A percentile compares a stretch with the other conserved stretches of the same genome.
Conservation (phyloP, 352 stramenopile genomes). For the Pilasporangium apinafurcum region DNA sequence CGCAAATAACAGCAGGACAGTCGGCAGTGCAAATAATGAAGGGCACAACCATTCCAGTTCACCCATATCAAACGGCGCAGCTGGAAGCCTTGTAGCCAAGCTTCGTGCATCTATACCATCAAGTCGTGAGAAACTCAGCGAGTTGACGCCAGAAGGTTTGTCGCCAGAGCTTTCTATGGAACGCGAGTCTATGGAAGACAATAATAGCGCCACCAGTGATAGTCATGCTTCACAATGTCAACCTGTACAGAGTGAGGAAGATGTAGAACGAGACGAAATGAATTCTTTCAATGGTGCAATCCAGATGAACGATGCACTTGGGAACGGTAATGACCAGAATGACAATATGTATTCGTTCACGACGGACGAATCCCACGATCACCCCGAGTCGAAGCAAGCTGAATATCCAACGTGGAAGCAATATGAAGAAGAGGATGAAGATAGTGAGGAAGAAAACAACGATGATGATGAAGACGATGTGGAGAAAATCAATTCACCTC, state of each 20-base stretch:
- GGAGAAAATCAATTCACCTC: slow-evolving; percentile 1
- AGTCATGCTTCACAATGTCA: too few species aligned
- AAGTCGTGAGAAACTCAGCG: slow-evolving; percentile 11
- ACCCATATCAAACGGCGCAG: slow-evolving; percentile 6
- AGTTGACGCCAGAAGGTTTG: neutral
- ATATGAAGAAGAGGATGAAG: slow-evolving; percentile 26
- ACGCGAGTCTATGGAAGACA: too few species aligned
- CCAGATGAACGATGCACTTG: too few species aligned
- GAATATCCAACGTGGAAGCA: slow-evolving; percentile 14
- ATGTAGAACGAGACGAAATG: too few species aligned
- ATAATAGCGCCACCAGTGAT: neutral
- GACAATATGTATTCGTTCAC: too few species aligned
- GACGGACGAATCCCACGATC: neutral
- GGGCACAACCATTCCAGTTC: too few species aligned
- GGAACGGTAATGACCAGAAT: too few species aligned
- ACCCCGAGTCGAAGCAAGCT: neutral
- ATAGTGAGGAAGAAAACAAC: slow-evolving; percentile 4
- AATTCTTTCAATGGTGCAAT: too few species aligned
- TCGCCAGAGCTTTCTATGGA: too few species aligned
- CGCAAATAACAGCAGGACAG: too few species aligned
- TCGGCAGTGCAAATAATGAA: too few species aligned
- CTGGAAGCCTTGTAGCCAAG: slow-evolving; percentile 41
- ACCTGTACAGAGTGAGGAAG: too few species aligned
- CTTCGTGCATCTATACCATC: slow-evolving; percentile 43
- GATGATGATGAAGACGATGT: slow-evolving; percentile 5